Percentiles rank a stretch among this genome's conserved stretches.
Evolutionary conservation across 345 rosid species (phyloP).

Genomic region (Aquilaria yunnanensis): DNA sequence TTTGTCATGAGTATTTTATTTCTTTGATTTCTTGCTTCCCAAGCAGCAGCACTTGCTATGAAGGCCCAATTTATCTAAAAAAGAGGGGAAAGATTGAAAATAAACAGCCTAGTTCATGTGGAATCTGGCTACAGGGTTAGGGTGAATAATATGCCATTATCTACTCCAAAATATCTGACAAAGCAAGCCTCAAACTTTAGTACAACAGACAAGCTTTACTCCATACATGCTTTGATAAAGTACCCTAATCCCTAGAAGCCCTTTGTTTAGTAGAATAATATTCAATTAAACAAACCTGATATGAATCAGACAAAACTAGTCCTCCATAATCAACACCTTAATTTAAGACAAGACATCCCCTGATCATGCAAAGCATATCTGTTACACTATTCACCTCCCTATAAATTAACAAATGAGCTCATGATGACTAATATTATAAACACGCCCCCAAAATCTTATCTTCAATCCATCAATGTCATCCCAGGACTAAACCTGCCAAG

Average conservation of each 20-base stretch:
- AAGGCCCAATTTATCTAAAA: no score
- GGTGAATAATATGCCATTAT: conserved; percentile 3
- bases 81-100: background rate
- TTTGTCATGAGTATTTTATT: no score
- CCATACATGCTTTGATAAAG: conserved; percentile 26
- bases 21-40: conserved; percentile 10
- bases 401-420: conserved; percentile 1
- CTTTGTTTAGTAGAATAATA: conserved; percentile 8
- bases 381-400: conserved; percentile 7
- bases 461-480: background rate
- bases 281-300: no score
- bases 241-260: conserved; percentile 27
- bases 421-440: conserved; percentile 6
- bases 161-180: conserved; percentile 14
- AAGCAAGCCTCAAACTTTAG: conserved; percentile 14
- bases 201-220: conserved; percentile 10
- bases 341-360: conserved; percentile 6
- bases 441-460: conserved; percentile 22
- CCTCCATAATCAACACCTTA: background rate
- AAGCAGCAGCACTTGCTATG: conserved; percentile 6
- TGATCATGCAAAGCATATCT: conserved; percentile 11
- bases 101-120: conserved; percentile 7
- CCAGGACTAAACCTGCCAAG: no score
- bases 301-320: background rate
- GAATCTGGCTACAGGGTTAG: conserved; percentile 3